Evolutionary conservation across 179 eudicot species (phyloP).

Genomic region (Monotropa hypopitys): DNA sequence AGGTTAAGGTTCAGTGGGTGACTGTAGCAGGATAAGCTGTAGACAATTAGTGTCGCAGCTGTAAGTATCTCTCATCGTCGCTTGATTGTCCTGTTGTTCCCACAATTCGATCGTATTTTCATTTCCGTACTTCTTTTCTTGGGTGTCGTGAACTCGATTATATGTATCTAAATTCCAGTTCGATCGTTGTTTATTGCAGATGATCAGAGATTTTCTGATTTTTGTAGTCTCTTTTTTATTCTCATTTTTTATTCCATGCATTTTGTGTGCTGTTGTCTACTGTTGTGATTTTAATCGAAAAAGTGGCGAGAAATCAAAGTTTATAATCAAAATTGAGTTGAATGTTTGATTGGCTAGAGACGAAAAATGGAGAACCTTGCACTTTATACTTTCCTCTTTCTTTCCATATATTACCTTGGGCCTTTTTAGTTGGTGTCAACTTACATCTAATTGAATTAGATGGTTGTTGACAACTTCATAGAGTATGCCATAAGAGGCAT

Average conservation of each 20-base stretch:
- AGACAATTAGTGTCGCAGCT: slow-evolving; percentile 10
- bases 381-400: neutral
- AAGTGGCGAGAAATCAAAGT: neutral
- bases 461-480: neutral
- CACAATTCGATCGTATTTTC: no score
- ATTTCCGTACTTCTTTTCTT: no score
- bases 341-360: neutral
- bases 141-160: no score
- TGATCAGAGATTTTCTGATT: no score
- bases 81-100: no score
- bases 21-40: slow-evolving; percentile 15
- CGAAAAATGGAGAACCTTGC: neutral
- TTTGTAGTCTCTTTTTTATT: no score
- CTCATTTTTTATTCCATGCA: no score
- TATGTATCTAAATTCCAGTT: no score
- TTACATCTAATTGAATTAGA: neutral
- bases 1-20: slow-evolving; percentile 17
- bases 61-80: no score
- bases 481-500: neutral
- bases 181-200: no score
- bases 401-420: neutral
- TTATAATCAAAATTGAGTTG: neutral
- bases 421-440: neutral
- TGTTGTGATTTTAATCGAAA: no score
- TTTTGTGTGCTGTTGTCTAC: no score